Base-by-base conservation (phyloP, 345 rosid genomes). In the Gossypium sturtianum region DNA sequence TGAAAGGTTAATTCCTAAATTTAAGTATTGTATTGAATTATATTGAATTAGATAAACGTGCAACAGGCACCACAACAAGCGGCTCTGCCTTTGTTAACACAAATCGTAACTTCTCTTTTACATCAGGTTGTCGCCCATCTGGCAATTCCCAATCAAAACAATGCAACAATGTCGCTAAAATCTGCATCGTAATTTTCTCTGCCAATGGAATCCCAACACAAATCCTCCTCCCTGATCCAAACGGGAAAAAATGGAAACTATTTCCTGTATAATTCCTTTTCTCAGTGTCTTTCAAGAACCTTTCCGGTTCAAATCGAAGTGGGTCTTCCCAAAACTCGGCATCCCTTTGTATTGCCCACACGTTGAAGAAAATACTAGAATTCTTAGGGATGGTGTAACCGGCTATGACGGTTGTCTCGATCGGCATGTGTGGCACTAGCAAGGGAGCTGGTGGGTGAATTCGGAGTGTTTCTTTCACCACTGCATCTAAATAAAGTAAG, bases 171-270 rank as follows among this genome's bases (percentile, higher is more conserved):
- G 34, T 13, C 0, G 41, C 64, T 16, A 79, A 47, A 1, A 52
- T 23, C n/a, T 29, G 29, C 12, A 6, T 48, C 3, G 43, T 1
- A 72, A 74, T 71, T 27, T 16, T 82, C 13, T 82, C 81, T 0
- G 62, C 76, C 9, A 82, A 1, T 43, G 61, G 43, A 59, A 79
- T 51, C 20, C 84, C 76, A 4, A 65, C 34, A n/a, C 76, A 79
- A 2, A 76, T 76, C 41, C 82, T 82, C 65, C 82, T 73, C 13
- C 80, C 66, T 0, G 80, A 76, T 23, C 79, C 79, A 61, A 77
- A 77, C 1, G 77, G 83, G 27, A 81, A 67, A 63, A 8, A 70
- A 9, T 47, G 47, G 43, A 77, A 74, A 66, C 66, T 51, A 6
- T 73, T 47, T 25, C 77, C 70, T 1, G 1, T 8, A 27, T 71